A percentile compares a stretch with the other conserved stretches of the same genome.
Conservation (phyloP, 1,284 basidiomycete species). For the Austroboletus niveus region DNA sequence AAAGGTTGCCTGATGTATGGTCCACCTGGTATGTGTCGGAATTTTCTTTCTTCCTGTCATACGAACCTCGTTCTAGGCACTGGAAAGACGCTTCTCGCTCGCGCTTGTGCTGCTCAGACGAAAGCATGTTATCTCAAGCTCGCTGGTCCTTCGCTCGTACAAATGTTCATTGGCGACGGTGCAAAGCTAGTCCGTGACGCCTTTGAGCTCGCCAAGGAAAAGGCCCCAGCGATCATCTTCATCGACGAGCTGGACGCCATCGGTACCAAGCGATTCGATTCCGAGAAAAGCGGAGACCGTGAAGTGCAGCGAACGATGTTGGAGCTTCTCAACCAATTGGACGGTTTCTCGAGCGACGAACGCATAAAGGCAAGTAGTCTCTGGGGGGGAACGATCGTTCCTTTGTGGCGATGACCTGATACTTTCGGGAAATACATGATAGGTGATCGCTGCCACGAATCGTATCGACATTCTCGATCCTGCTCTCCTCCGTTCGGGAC, state of each 20-base stretch:
- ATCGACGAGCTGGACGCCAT: slow-evolving; percentile 98
- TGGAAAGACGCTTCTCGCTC: slow-evolving; percentile 95
- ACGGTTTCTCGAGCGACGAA: slow-evolving; percentile 95
- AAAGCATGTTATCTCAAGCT: slow-evolving; percentile 98
- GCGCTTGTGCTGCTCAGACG: slow-evolving; percentile 96
- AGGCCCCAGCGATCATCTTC: slow-evolving; percentile 99
- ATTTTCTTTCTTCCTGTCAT: neutral
- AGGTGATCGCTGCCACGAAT: slow-evolving; percentile 99
- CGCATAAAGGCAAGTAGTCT: slow-evolving; percentile 82
- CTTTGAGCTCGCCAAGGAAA: slow-evolving; percentile 96
- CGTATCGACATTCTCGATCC: slow-evolving; percentile 99
- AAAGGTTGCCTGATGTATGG: slow-evolving; percentile 97
- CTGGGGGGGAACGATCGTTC: neutral
- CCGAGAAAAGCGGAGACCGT: slow-evolving; percentile 97
- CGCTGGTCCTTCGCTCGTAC: slow-evolving; percentile 96
- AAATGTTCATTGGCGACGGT: slow-evolving; percentile 99
- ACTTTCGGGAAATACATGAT: slow-evolving; percentile 6
- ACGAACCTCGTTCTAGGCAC: slow-evolving; percentile 51
- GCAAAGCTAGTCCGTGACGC: slow-evolving; percentile 97
- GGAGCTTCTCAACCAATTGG: slow-evolving; percentile 97
- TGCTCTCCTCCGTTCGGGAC: slow-evolving; percentile 94
- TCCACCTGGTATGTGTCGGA: slow-evolving; percentile 69
- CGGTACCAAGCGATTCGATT: slow-evolving; percentile 96
- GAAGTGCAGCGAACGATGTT: slow-evolving; percentile 99
- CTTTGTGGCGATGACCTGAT: slow-evolving; percentile 1